A percentile compares a stretch with the other conserved stretches of the same genome.
Conservation (phyloP, 2,329 filamentous ascomycete genomes). For the Corinectria fuckeliana region DNA sequence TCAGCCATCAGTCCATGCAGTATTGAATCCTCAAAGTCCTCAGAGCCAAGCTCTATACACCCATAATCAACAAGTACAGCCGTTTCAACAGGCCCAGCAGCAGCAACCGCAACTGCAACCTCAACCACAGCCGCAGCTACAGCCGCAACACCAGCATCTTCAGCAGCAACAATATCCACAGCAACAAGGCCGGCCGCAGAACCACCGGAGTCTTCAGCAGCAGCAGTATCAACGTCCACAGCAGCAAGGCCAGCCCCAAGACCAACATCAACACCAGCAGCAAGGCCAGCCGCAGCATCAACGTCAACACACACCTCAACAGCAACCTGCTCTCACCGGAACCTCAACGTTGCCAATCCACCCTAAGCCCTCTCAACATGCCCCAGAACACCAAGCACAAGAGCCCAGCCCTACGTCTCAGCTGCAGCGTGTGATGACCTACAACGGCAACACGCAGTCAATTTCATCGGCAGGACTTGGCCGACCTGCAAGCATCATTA, state of each 20-base stretch:
- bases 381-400: background rate
- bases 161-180: constrained; percentile 3
- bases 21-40: background rate
- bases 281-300: background rate
- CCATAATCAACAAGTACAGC: background rate
- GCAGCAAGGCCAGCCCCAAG: constrained; percentile 12
- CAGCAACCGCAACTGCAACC: background rate
- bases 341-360: constrained; percentile 1
- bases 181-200: background rate
- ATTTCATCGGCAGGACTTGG: constrained; percentile 7
- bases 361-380: constrained; percentile 11
- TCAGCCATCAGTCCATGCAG: background rate
- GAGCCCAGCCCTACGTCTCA: constrained; percentile 7
- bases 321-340: background rate
- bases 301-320: too few relatives aligned
- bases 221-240: background rate
- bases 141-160: background rate
- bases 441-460: constrained; percentile 10
- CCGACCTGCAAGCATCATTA: constrained; percentile 18
- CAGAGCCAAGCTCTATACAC: background rate
- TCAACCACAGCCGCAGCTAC: background rate
- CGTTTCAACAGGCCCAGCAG: background rate
- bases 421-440: constrained; percentile 3
- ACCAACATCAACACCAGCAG: background rate
- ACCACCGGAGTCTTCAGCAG: background rate